Evolutionary conservation across 108 stramenopile genomes (phyloP), one percentile per base, ranked within the genome.

Genomic region (Skeletonema menzelii): DNA sequence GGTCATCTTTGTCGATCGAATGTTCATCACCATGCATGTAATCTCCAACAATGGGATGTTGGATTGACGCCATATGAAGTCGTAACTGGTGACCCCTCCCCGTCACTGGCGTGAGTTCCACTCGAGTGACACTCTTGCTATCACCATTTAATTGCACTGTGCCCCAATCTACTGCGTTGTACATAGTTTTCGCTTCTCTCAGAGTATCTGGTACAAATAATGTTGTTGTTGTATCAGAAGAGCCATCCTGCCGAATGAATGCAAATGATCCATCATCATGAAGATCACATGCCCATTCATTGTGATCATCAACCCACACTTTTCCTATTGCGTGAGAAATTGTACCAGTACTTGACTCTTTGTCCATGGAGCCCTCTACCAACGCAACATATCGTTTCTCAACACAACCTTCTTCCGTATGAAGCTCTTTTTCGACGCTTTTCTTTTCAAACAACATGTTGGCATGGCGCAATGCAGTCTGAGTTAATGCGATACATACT

Each of bases 51-150:
- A 90, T 91, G 55, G 85, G 86, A 61, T 86, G 74, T 8, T 85
- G 85, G 15, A 89, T 63, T 0, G 83, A 44, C 15, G 70, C 67
- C 68, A 89, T 76, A 67, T 89, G 89, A 55, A 93, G 83, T 22
- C 89, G 71, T 10, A 91, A 66, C 75, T 92, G 91, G 49, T 92
- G 91, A 11, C 89, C 89, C 30, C 91, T 44, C 0, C 91, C 91
- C 3, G 91, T 92, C 35, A 84, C 44, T 5, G 91, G 91, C 38
- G 53, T 61, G 17, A 86, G 58, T 56, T 79, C 66, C 6, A 86
- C 71, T 34, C 69, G 59, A 42, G 82, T 79, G 17, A 32, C 63
- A 53, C 46, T 46, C n/a, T 13, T 59, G 8, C 42, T 65, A 26
- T 28, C 27, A 42, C 38, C 55, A 42, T 56, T 40, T 8, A 40